Conservation (phyloP, 345 rosid genomes). For the Dimocarpus longan region DNA sequence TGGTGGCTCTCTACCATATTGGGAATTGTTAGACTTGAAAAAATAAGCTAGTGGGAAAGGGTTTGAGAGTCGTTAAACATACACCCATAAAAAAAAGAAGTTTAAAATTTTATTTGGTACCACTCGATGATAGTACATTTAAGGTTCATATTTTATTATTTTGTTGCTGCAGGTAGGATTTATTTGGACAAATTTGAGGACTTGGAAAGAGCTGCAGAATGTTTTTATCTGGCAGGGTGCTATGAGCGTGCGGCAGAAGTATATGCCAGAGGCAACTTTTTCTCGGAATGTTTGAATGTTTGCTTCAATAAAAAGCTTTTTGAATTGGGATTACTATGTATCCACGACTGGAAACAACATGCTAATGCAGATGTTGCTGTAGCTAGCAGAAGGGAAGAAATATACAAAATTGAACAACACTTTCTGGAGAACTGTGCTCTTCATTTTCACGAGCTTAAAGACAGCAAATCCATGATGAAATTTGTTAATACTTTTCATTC, state of each 20-base stretch:
- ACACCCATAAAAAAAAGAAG: background rate
- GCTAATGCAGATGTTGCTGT: conserved; percentile 3
- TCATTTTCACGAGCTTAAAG: conserved; percentile 31
- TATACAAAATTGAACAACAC: conserved; percentile 34
- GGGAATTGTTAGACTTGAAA: background rate
- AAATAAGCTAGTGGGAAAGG: background rate
- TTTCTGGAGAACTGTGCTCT: conserved; percentile 44
- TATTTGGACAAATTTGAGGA: conserved; percentile 45
- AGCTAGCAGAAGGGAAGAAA: conserved; percentile 14
- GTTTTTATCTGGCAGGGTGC: conserved; percentile 39
- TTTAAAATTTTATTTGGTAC: background rate
- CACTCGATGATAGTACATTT: background rate
- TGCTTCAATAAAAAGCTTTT: conserved; percentile 45
- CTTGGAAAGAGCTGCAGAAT: conserved; percentile 46
- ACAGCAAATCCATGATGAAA: conserved; percentile 38
- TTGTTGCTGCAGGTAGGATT: conserved; percentile 33
- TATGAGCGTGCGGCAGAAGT: conserved; percentile 42
- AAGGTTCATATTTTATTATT: background rate
- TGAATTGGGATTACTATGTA: conserved; percentile 39
- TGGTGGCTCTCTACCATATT: too few relatives aligned
- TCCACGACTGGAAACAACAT: conserved; percentile 39
- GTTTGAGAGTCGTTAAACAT: background rate
- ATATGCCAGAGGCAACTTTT: conserved; percentile 37
- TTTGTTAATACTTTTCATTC: conserved; percentile 36
- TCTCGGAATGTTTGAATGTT: conserved; percentile 37